Evolutionary conservation across 2,329 filamentous ascomycete genomes (phyloP), one percentile per base, ranked within the genome.

Genomic region (Sclerotinia sclerotiorum): DNA sequence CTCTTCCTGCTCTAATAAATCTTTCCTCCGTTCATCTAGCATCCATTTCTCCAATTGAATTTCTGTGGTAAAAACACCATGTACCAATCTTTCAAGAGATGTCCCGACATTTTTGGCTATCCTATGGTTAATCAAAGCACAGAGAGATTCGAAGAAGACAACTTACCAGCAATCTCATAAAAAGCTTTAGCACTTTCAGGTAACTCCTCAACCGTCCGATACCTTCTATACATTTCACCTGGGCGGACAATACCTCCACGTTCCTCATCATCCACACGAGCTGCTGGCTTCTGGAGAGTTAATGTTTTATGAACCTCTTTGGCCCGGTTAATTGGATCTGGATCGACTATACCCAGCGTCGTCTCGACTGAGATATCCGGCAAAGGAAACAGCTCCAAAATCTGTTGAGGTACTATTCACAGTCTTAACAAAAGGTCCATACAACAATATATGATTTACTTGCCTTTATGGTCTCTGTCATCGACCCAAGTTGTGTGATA

Each of bases 401-500:
- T 73, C 60, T 78, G 74, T 52, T 76, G 72, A 4, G 77, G 66
- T 54, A 79, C 78, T 77, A 42, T 67, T 15, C 56, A 49, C 21
- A 46, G 24, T 21, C 42, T 71, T 63, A 73, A 60, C 29, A 29
- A 54, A 17, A 39, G 32, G 1, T 51, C 4, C 35, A 6, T 19
- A 35, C 60, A 49, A 17, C 35, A 29, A n/a, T 24, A 64, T 62
- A 49, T 19, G 24, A 48, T 27, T 39, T 8, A 68, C 73, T 76
- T 79, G 79, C 80, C 78, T 70, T 78, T 80, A 17, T 77, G 74
- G 56, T 79, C 77, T 24, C 74, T 77, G 68, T 84, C 81, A 70
- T 82, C 81, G 57, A 87, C 78, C 82, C 88, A 91, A 56, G 84
- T 89, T 68, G 84, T 83, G 75, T 91, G 88, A 76, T 91, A 94